phyloP scores from a whole-genome alignment of 2,329 filamentous ascomycete genomes.

The Clonostachys byssicola region DNA sequence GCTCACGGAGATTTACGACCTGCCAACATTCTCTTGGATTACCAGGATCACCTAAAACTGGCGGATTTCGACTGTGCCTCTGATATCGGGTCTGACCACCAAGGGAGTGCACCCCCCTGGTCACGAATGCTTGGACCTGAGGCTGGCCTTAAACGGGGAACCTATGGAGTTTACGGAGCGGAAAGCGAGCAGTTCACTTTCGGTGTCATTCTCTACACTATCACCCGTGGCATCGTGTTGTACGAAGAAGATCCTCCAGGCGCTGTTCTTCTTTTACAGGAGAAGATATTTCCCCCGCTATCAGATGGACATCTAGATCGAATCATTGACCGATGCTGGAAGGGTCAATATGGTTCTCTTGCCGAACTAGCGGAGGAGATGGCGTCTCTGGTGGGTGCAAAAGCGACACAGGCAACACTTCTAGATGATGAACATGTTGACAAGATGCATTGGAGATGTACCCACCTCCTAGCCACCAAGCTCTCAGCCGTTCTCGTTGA shows the following conservation, averaged over 20 bases:
- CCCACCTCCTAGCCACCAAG: too few species aligned
- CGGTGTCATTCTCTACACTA: slow-evolving; percentile 3
- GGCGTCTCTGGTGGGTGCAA: not conserved
- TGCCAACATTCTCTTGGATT: slow-evolving; percentile 5
- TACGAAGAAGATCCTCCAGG: slow-evolving; percentile 1
- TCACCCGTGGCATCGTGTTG: slow-evolving; percentile 1
- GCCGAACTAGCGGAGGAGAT: not conserved
- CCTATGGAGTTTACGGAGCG: not conserved
- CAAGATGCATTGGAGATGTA: too few species aligned
- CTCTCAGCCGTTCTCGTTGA: too few species aligned
- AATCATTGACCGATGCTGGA: slow-evolving; percentile 2
- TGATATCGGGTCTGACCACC: slow-evolving; percentile 1
- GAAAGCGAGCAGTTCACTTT: not conserved
- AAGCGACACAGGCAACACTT: too few species aligned
- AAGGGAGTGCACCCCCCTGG: slow-evolving; percentile 2
- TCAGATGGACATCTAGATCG: not conserved
- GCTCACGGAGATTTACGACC: slow-evolving; percentile 7
- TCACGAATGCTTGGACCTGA: not conserved
- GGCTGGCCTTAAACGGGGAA: slow-evolving; percentile 1
- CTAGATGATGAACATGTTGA: too few species aligned
- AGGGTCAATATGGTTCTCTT: slow-evolving; percentile 1
- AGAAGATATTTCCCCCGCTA: slow-evolving; percentile 1
- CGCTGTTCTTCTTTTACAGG: not conserved
- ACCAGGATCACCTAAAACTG: slow-evolving; percentile 5
- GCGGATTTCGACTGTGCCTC: slow-evolving; percentile 4